phyloP scores from a whole-genome alignment of 768 basidiomycete genomes.

The Phlegmacium glaucopus region DNA sequence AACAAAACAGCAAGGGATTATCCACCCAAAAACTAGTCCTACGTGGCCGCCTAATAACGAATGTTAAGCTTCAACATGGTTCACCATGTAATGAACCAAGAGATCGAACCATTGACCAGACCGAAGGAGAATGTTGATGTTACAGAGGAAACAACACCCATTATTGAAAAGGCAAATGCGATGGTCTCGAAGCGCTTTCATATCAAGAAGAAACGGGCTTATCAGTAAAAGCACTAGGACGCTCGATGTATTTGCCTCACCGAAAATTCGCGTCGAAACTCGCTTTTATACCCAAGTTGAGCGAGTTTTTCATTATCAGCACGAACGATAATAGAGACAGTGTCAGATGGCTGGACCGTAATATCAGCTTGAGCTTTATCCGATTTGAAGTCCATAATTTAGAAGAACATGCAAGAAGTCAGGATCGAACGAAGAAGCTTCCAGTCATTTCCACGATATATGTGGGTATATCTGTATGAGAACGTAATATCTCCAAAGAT shows the following conservation, averaged over 20 bases:
- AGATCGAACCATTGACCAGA: constrained; percentile 50
- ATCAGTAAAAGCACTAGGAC: background rate
- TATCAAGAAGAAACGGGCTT: background rate
- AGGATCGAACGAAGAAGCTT: background rate
- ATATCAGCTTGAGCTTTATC: constrained; percentile 13
- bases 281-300: constrained; percentile 65
- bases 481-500: too few species aligned
- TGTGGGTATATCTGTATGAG: too few species aligned
- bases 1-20: constrained; percentile 68
- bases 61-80: background rate
- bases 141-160: constrained; percentile 71
- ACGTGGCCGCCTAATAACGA: constrained; percentile 63
- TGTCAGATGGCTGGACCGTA: constrained; percentile 10
- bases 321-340: constrained; percentile 16
- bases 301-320: constrained; percentile 57
- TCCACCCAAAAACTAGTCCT: constrained; percentile 76
- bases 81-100: background rate
- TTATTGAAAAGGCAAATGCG: constrained; percentile 66
- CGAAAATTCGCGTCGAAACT: constrained; percentile 74
- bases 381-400: constrained; percentile 10
- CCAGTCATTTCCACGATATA: too few species aligned
- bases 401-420: constrained; percentile 1
- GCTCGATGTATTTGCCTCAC: constrained; percentile 29
- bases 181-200: constrained; percentile 55
- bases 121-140: constrained; percentile 65